Evolutionary conservation across 75 land plant genomes (phyloP), one percentile per base, ranked within the genome.

Genomic region (Pinus taeda): DNA sequence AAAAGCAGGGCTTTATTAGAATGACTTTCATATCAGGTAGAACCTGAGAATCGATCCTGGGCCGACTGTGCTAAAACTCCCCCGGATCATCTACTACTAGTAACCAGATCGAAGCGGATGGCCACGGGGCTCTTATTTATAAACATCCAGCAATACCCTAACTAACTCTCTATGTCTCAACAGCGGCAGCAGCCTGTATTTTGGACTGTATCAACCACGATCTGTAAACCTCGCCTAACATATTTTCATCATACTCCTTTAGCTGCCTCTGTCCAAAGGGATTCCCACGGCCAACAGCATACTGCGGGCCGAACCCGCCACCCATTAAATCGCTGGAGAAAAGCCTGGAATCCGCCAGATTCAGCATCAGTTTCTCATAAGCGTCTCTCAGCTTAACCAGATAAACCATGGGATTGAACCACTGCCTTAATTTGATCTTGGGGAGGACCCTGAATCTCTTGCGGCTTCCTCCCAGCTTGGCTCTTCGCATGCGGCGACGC

Each of bases 191-290:
- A 39, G 0, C 5, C 5, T 39, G 5, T 39, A 39, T 39, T 15
- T 75, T 33, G 18, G 62, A 29, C 71, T 80, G 67, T 24, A 57
- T 71, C 71, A 81, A 69, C 3, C 77, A 30, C 30, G 81, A 67
- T 79, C 74, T 84, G 63, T 84, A 87, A 76, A 87, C 81, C 72
- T 84, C 86, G 1, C 81, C 72, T 39, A 87, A 73, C 81, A 87
- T 61, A 71, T 77, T 87, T 73, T 81, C 81, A 45, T 87, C 89
- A 30, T 87, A 87, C 81, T 87, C 89, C 77, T 87, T 87, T 69
- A 78, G 12, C 15, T 57, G 26, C 14, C 75, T 14, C 63, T 8
- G 11, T 24, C 82, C 85, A 53, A 79, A 85, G 17, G 71, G 75
- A 21, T 14, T 18, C 0, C 26, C 21, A 8, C 63, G 0, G 1